A percentile compares a stretch with the other conserved stretches of the same genome.
Conservation (phyloP, 2,329 filamentous ascomycete species). For the Aspergillus udagawae region DNA sequence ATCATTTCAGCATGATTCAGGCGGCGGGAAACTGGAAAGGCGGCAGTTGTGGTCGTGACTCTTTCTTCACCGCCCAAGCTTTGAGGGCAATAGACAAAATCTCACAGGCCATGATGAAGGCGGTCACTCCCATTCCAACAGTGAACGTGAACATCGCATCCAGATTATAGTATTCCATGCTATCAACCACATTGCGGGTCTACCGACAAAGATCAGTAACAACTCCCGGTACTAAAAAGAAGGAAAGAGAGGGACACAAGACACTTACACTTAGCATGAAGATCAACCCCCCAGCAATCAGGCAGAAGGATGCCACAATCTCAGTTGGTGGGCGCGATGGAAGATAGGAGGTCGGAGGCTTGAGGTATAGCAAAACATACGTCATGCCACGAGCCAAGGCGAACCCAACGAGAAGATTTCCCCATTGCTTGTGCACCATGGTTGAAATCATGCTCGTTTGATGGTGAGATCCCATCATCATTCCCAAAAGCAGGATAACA, state of each 20-base stretch:
- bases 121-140: conserved; percentile 76
- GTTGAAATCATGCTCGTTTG: conserved; percentile 77
- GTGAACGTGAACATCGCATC: conserved; percentile 95
- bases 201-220: conserved; percentile 32
- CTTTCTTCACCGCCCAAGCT: conserved; percentile 67
- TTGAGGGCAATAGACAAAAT: conserved; percentile 76
- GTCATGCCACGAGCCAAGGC: conserved; percentile 73
- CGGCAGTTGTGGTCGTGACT: conserved; percentile 28
- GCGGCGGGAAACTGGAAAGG: conserved; percentile 27
- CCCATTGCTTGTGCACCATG: conserved; percentile 95
- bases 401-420: conserved; percentile 74
- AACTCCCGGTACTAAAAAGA: not conserved
- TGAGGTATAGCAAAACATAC: conserved; percentile 74
- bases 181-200: conserved; percentile 70
- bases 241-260: not conserved
- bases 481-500: conserved; percentile 78
- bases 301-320: conserved; percentile 78
- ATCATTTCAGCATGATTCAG: not conserved
- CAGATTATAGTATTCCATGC: conserved; percentile 72
- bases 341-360: conserved; percentile 73
- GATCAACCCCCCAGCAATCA: conserved; percentile 81
- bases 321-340: conserved; percentile 86
- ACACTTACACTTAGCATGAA: conserved; percentile 83
- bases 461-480: conserved; percentile 94
- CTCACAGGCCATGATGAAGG: conserved; percentile 80